Evolutionary conservation across 352 stramenopile genomes (phyloP), one percentile per base, ranked within the genome.

Genomic region (Pelagophyceae sp.): DNA sequence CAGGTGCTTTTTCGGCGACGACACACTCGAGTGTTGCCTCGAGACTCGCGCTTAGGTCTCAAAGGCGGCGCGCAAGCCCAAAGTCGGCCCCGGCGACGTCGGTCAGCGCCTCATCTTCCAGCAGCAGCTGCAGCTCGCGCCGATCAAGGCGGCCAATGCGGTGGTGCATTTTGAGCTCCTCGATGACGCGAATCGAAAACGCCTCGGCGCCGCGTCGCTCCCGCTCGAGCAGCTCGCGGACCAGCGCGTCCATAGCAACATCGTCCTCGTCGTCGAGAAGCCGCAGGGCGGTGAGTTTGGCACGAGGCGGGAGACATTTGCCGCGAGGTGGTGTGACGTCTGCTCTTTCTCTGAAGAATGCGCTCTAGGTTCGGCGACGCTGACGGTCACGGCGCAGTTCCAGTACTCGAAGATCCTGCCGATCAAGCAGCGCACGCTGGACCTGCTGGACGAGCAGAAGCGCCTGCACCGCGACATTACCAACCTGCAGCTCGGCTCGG

Each of bases 71-170:
- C 33, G 38, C 33, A 54, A 51, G 38, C 3, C 61, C 27, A 37
- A 37, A 1, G 37, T 25, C 15, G 6, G 11, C 6, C 64, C 20
- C 19, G 35, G 20, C 19, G 64, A 72, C 64, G 32, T 50, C 15
- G 38, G 67, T 37, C 20, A 1, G 3, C 15, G 6, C 33, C 33
- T 74, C 35, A 31, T 58, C 67, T 74, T 74, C 67, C 29, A 58
- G 35, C 67, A 74, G 35, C 51, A 17, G 17, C 29, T 74, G 35
- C 25, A 17, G 67, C 67, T 74, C 67, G 67, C 67, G 27, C 67
- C 67, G 0, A 58, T 74, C 35, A 74, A 74, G 29, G 31, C 67
- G 11, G 31, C 19, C 67, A 51, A 74, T 0, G 67, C 67, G 15
- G 3, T 3, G 38, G 0, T 51, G 23, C 3, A 38, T 31, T 25